phyloP scores from a whole-genome alignment of 176 grass and related monocot species.

The Carex scoparia region DNA sequence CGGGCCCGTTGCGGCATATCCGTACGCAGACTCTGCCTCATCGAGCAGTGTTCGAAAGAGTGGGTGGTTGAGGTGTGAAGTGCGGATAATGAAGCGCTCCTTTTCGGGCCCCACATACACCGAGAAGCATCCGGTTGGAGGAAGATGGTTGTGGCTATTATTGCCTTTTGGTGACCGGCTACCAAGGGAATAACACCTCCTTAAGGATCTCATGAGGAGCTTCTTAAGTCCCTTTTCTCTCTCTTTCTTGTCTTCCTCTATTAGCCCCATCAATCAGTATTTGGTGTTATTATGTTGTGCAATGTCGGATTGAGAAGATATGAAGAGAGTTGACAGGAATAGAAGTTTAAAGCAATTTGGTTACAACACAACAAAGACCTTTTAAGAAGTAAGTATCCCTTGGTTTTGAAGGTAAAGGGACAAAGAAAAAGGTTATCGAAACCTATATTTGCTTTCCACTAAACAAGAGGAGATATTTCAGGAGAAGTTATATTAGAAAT shows the following conservation, averaged over 20 bases:
- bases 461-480: background rate
- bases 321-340: background rate
- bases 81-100: conserved; percentile 64
- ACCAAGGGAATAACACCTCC: conserved; percentile 39
- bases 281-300: background rate
- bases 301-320: background rate
- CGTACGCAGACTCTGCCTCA: conserved; percentile 63
- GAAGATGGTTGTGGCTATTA: background rate
- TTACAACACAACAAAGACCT: background rate
- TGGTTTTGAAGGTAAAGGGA: too few species aligned
- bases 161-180: background rate
- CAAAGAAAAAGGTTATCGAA: background rate
- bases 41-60: conserved; percentile 57
- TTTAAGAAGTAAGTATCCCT: background rate
- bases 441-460: background rate
- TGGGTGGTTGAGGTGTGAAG: conserved; percentile 57
- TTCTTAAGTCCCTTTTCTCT: conserved; percentile 29
- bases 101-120: conserved; percentile 62
- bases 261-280: background rate
- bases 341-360: background rate
- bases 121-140: conserved; percentile 66
- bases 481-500: background rate
- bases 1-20: conserved; percentile 52
- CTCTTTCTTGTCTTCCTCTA: conserved; percentile 14
- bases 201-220: conserved; percentile 51